These are phyloP conservation scores for Phytophthora colocasiae DNA, from an alignment of 352 stramenopile species.

Conservation along the genomic window DNA sequence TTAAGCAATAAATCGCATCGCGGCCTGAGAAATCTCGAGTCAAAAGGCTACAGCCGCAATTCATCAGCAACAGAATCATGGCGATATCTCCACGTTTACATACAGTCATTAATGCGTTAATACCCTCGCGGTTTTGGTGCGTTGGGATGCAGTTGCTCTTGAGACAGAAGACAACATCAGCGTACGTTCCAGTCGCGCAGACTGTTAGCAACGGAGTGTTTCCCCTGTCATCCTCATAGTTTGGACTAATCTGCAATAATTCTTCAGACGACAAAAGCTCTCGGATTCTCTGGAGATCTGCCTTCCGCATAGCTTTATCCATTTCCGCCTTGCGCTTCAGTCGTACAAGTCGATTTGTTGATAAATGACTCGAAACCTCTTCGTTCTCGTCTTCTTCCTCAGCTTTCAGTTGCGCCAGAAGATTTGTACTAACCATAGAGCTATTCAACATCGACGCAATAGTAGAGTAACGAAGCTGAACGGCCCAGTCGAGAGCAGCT, in stretches of 20 bases:
- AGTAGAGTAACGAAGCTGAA: constrained; percentile 25
- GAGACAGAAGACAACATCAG: constrained; percentile 50
- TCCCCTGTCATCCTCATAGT: constrained; percentile 55
- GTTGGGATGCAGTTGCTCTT: constrained; percentile 46
- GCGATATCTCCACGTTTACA: constrained; percentile 48
- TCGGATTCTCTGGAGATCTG: constrained; percentile 39
- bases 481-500: constrained; percentile 49
- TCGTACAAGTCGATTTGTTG: constrained; percentile 19
- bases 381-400: constrained; percentile 49
- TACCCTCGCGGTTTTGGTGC: constrained; percentile 55
- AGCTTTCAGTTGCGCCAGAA: constrained; percentile 47
- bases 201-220: constrained; percentile 53
- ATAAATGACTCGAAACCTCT: constrained; percentile 19
- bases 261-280: constrained; percentile 46
- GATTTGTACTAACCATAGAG: constrained; percentile 17
- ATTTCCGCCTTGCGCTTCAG: constrained; percentile 34
- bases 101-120: constrained; percentile 55
- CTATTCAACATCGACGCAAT: constrained; percentile 47
- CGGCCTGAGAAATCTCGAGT: constrained; percentile 55
- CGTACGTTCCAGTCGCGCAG: constrained; percentile 31
- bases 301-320: constrained; percentile 43
- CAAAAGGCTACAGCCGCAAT: constrained; percentile 41
- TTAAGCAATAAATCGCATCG: constrained; percentile 52
- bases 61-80: constrained; percentile 51
- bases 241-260: constrained; percentile 42